phyloP scores from a whole-genome alignment of 179 eudicot genomes.

The Silene noctiflora region DNA sequence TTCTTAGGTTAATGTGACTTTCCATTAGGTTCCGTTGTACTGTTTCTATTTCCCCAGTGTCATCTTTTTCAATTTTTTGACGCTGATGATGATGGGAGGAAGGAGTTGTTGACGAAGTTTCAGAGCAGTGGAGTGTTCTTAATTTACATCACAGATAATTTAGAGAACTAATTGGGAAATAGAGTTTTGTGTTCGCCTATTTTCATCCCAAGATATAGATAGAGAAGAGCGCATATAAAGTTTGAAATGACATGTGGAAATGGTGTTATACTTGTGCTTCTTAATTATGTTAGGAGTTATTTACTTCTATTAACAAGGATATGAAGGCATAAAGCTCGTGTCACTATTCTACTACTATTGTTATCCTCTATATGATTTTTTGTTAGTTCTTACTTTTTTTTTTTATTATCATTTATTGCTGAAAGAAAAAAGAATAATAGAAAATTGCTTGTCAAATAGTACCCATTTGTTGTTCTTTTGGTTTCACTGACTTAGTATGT shows the following conservation, averaged over 20 bases:
- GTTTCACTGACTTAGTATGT: neutral
- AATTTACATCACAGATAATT: neutral
- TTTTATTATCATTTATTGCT: neutral
- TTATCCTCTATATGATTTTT: neutral
- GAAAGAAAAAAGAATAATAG: neutral
- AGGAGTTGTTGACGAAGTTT: neutral
- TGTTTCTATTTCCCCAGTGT: neutral
- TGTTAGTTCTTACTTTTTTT: neutral
- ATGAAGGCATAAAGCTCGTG: neutral
- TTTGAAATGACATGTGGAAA: neutral
- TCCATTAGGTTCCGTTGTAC: neutral
- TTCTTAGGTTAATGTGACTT: slow-evolving; percentile 1
- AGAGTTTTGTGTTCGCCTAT: neutral
- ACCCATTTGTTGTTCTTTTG: neutral
- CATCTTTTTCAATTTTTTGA: neutral
- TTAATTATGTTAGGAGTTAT: neutral
- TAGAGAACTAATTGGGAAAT: neutral
- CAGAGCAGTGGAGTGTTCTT: neutral
- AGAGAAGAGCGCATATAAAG: neutral
- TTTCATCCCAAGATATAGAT: neutral
- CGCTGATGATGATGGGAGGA: neutral
- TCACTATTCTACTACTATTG: neutral
- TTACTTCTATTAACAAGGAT: neutral
- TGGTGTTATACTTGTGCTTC: neutral
- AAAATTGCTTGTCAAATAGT: neutral